Base-by-base conservation (phyloP, 2,329 filamentous ascomycete genomes). In the Xenosphaeropsis pyriputrescens region DNA sequence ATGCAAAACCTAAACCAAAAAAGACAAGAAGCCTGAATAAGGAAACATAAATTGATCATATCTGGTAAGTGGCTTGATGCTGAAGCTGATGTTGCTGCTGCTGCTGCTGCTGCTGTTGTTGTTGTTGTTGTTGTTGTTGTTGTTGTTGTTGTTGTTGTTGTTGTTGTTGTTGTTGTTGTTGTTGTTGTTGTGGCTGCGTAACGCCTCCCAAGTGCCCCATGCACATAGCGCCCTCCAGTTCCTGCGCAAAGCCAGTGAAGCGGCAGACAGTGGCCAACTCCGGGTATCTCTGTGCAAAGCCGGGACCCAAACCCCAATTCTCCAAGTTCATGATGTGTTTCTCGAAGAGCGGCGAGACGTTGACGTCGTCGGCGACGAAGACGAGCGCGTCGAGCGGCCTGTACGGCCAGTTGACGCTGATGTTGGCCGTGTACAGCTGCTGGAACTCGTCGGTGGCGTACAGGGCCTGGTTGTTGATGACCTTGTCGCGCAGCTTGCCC, bases 401-500 rank as follows among this genome's bases (percentile, higher is more conserved):
- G 17, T 44, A 48, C 7, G 53, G 50, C 60, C 56, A 62, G 32
- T 60, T 56, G 34, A 55, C 44, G 36, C 53, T 55, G 34, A 62
- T 38, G 38, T 50, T 54, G 29, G 46, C 44, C 32, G 46, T 52
- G 43, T 61, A 62, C 30, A 56, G 34, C 38, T 50, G 47, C 31
- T 51, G 50, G 32, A 62, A 62, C 36, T 62, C 57, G 2, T 53
- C 49, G 6, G 54, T 62, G 31, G 51, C 54, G 39, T 62, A 63
- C 4, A 51, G 36, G 13, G 53, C 48, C 39, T 58, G 60, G 16
- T 53, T 53, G 34, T 54, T 47, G 17, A 59, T 57, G 34, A 57
- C 47, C 31, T 47, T 51, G 37, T 57, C 54, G 39, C 57, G 56
- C 18, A 63, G 43, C 29, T 50, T 47, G 17, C 49, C 48, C 53